phyloP scores from a whole-genome alignment of 768 basidiomycete species.

The Xerocomellus chrysenteron region DNA sequence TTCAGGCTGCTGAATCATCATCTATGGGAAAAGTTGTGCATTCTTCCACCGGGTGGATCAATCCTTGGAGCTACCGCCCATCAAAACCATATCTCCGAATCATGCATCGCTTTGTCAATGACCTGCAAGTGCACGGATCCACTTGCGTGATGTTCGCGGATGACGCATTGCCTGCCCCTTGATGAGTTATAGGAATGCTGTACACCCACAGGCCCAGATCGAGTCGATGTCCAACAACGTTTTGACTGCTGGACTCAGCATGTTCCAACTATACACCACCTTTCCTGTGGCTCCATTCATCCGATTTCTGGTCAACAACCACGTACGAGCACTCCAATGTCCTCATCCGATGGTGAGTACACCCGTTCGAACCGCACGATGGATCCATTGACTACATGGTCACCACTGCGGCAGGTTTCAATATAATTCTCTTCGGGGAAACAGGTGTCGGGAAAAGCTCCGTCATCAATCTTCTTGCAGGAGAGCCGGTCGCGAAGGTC shows the following conservation, averaged over 20 bases:
- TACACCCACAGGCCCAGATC: constrained; percentile 14
- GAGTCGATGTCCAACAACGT: constrained; percentile 1
- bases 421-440: constrained; percentile 33
- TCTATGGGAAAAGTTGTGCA: background rate
- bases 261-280: constrained; percentile 4
- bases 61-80: background rate
- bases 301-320: constrained; percentile 6
- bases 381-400: background rate
- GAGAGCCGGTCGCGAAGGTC: constrained; percentile 25
- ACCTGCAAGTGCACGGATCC: constrained; percentile 19
- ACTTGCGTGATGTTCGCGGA: constrained; percentile 11
- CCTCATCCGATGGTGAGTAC: constrained; percentile 19
- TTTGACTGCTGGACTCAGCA: background rate
- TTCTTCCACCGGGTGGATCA: constrained; percentile 3
- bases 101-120: background rate
- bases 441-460: constrained; percentile 43
- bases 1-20: background rate
- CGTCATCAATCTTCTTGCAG: constrained; percentile 43
- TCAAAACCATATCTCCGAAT: background rate
- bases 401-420: constrained; percentile 12
- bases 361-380: background rate
- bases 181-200: constrained; percentile 12
- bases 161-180: constrained; percentile 5
- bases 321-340: constrained; percentile 10
- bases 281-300: background rate